phyloP scores from a whole-genome alignment of 1,284 basidiomycete species.

The Heterobasidion parviporum region DNA sequence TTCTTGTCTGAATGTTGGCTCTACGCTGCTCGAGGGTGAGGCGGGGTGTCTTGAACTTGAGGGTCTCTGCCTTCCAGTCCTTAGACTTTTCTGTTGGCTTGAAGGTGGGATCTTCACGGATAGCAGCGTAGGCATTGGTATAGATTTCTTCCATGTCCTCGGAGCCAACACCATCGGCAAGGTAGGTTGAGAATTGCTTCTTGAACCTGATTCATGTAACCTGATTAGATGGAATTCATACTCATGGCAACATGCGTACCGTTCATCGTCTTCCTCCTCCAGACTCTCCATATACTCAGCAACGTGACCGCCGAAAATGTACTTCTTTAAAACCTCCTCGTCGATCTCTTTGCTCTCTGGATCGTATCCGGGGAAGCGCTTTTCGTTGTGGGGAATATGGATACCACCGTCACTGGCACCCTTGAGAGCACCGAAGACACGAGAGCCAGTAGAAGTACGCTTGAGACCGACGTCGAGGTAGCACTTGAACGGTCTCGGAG shows the following conservation, averaged over 20 bases:
- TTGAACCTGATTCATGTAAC: slow-evolving; percentile 64
- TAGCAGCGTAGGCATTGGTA: slow-evolving; percentile 84
- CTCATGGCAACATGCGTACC: slow-evolving; percentile 33
- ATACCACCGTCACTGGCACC: slow-evolving; percentile 98
- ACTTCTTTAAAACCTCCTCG: slow-evolving; percentile 92
- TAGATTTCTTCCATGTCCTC: slow-evolving; percentile 99
- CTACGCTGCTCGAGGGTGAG: slow-evolving; percentile 78
- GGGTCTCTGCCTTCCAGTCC: slow-evolving; percentile 87
- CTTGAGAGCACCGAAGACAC: slow-evolving; percentile 99
- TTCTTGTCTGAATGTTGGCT: slow-evolving; percentile 74
- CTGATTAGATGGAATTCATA: background rate
- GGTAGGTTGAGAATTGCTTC: slow-evolving; percentile 96
- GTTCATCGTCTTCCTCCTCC: slow-evolving; percentile 99
- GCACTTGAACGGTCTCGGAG: slow-evolving; percentile 96
- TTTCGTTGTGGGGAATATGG: slow-evolving; percentile 96
- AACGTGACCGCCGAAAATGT: slow-evolving; percentile 97
- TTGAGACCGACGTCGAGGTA: slow-evolving; percentile 99
- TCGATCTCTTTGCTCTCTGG: slow-evolving; percentile 92
- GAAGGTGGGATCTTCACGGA: slow-evolving; percentile 92
- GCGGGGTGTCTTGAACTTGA: slow-evolving; percentile 66
- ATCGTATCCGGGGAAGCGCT: slow-evolving; percentile 99
- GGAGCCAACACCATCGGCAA: slow-evolving; percentile 91
- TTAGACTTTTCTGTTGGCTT: slow-evolving; percentile 86
- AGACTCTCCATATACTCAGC: slow-evolving; percentile 99
- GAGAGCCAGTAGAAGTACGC: slow-evolving; percentile 96